These are phyloP conservation scores for Exutisphaerella laricina DNA, from an alignment of 2,329 filamentous ascomycete species.

Conservation along the genomic window DNA sequence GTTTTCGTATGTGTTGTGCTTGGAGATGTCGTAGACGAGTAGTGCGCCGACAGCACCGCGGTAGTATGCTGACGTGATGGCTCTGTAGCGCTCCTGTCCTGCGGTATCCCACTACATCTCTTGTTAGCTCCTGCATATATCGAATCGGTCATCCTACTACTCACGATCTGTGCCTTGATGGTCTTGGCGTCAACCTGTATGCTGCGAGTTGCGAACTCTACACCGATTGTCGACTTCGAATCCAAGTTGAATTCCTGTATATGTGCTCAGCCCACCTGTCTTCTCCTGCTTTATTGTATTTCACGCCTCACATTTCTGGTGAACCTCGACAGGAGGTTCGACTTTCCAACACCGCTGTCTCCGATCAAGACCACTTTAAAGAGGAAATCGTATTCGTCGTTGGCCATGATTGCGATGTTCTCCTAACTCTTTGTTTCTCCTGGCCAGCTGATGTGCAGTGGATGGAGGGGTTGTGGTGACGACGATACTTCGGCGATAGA, in stretches of 20 bases:
- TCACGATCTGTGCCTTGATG: slow-evolving; percentile 92
- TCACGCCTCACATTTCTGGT: too few relatives aligned
- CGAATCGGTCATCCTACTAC: too few relatives aligned
- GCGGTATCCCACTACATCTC: slow-evolving; percentile 99
- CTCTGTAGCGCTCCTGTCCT: slow-evolving; percentile 96
- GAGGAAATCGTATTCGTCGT: slow-evolving; percentile 85
- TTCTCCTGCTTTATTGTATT: too few relatives aligned
- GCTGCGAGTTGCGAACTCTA: slow-evolving; percentile 89
- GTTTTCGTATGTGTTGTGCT: slow-evolving; percentile 25
- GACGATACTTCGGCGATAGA: too few relatives aligned
- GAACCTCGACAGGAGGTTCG: slow-evolving; percentile 97
- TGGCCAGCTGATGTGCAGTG: background rate
- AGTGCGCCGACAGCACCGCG: slow-evolving; percentile 94
- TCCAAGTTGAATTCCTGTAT: slow-evolving; percentile 99
- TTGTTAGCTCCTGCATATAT: too few relatives aligned
- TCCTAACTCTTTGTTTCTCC: background rate
- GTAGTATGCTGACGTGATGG: slow-evolving; percentile 98
- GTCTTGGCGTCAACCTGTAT: slow-evolving; percentile 99
- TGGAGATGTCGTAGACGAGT: slow-evolving; percentile 68
- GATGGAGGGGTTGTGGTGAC: slow-evolving; percentile 9
- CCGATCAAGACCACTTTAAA: slow-evolving; percentile 99
- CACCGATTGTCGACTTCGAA: slow-evolving; percentile 98
- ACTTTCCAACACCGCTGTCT: slow-evolving; percentile 95
- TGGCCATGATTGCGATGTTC: slow-evolving; percentile 67
- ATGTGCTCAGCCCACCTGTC: too few relatives aligned